These are phyloP conservation scores for Globisporangium lucens DNA, from an alignment of 352 stramenopile species.

Conservation along the genomic window DNA sequence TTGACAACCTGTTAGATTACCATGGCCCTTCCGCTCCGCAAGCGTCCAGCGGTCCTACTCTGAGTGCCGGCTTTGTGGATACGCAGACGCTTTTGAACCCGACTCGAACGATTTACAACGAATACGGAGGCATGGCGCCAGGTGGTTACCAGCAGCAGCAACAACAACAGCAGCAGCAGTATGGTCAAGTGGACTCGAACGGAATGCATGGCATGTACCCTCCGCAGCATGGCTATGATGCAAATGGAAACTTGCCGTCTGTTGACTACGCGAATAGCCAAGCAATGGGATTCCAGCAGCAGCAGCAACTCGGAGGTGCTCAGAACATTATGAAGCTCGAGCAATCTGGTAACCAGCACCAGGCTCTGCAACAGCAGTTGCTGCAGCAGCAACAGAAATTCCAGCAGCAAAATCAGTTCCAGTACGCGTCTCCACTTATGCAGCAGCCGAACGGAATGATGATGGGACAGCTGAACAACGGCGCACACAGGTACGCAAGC, in stretches of 20 bases:
- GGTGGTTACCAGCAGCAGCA: conserved; percentile 28
- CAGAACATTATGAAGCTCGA: conserved; percentile 34
- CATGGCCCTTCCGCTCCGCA: conserved; percentile 23
- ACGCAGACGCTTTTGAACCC: conserved; percentile 67
- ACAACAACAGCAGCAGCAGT: conserved; percentile 22
- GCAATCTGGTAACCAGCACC: conserved; percentile 33
- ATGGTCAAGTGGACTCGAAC: conserved; percentile 27
- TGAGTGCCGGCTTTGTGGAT: conserved; percentile 52
- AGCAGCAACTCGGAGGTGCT: conserved; percentile 17
- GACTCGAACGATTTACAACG: conserved; percentile 48
- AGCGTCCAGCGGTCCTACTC: conserved; percentile 9
- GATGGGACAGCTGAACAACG: conserved; percentile 17
- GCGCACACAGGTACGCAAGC: conserved; percentile 22
- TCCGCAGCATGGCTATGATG: conserved; percentile 12
- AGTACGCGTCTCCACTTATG: conserved; percentile 53
- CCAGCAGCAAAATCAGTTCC: conserved; percentile 43
- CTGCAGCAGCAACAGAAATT: conserved; percentile 55
- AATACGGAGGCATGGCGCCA: conserved; percentile 25
- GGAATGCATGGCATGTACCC: conserved; percentile 29
- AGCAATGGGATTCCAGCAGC: conserved; percentile 18
- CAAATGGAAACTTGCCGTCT: conserved; percentile 16
- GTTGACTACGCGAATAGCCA: conserved; percentile 36
- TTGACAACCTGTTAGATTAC: conserved; percentile 84
- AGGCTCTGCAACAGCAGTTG: conserved; percentile 51
- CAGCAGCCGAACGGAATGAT: conserved; percentile 48